Evolutionary conservation across 179 eudicot genomes (phyloP).

Genomic region (Vitellaria paradoxa): DNA sequence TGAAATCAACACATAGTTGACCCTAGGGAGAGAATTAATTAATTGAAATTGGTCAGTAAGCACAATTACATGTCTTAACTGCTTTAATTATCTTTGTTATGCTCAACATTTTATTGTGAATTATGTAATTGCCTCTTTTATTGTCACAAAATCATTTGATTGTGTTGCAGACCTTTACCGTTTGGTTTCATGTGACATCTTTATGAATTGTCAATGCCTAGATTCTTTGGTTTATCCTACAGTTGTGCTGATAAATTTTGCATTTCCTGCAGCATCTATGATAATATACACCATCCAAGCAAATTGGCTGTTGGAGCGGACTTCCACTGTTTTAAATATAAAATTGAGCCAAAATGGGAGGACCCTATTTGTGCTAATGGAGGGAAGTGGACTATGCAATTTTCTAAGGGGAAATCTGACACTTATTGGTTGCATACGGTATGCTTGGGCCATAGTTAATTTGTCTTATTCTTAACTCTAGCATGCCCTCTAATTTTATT

Average conservation of each 20-base stretch:
- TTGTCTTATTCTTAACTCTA: neutral
- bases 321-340: constrained; percentile 75
- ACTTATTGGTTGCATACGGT: constrained; percentile 88
- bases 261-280: constrained; percentile 62
- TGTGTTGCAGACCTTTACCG: neutral
- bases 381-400: constrained; percentile 77
- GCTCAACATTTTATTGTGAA: neutral
- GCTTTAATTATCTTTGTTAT: neutral
- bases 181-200: neutral
- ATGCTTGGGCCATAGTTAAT: constrained; percentile 14
- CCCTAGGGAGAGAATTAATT: too few relatives aligned
- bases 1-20: too few relatives aligned
- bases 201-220: neutral
- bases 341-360: constrained; percentile 99
- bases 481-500: neutral
- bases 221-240: constrained; percentile 4
- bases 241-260: neutral
- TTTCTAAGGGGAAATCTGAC: constrained; percentile 62
- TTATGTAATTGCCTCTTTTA: neutral
- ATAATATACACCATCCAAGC: constrained; percentile 82
- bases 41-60: too few relatives aligned
- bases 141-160: neutral
- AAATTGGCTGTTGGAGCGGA: constrained; percentile 67
- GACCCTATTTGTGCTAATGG: constrained; percentile 97
- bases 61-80: too few relatives aligned